phyloP scores from a whole-genome alignment of 73 alveolate species.

The Durusdinium trenchii region DNA sequence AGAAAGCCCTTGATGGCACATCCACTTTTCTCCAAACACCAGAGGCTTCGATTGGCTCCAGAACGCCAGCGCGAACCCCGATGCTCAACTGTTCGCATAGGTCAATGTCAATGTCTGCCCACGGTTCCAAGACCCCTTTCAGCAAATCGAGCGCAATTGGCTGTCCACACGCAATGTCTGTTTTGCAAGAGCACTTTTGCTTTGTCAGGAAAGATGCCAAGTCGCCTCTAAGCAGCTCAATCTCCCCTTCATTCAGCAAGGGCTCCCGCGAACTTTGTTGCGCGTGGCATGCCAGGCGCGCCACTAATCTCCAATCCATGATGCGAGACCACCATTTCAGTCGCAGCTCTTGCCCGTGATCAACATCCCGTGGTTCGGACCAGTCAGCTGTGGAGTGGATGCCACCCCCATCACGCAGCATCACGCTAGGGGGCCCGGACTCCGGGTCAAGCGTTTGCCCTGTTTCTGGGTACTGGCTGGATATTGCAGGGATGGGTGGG shows the following conservation, averaged over 20 bases:
- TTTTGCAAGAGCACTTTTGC: background rate
- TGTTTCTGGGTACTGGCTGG: background rate
- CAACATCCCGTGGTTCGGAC: background rate
- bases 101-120: background rate
- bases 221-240: background rate
- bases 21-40: slow-evolving; percentile 11
- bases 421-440: too few relatives aligned
- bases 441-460: background rate
- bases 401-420: slow-evolving; percentile 38
- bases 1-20: background rate
- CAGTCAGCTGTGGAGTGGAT: slow-evolving; percentile 2
- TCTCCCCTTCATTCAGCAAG: background rate
- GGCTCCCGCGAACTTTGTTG: background rate
- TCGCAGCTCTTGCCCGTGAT: background rate
- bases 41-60: background rate
- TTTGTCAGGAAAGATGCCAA: background rate
- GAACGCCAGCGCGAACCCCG: background rate
- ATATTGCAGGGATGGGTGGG: background rate
- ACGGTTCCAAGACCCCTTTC: background rate
- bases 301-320: background rate
- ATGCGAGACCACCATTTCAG: background rate
- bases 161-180: background rate
- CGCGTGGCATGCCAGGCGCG: background rate
- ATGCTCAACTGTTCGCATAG: background rate
- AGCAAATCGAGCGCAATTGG: background rate